Evolutionary conservation across 2,329 filamentous ascomycete species (phyloP), one percentile per base, ranked within the genome.

Genomic region (Cercospora sp.): DNA sequence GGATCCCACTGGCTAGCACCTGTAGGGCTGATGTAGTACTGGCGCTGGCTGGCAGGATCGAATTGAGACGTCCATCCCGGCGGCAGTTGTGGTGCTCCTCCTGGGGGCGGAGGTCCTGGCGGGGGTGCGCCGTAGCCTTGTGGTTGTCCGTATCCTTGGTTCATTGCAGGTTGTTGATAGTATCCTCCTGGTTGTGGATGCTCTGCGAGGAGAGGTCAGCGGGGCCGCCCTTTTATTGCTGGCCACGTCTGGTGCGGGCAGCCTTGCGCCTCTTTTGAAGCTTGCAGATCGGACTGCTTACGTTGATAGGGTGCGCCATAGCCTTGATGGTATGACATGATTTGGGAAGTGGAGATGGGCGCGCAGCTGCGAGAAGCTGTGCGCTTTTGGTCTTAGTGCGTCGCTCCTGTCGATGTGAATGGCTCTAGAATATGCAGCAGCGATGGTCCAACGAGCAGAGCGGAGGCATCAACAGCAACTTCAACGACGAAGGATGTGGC

Each of bases 181-280:
- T 68, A 68, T 57, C 60, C 62, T 65, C 63, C 65, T 65, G 68
- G 69, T 62, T 64, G 67, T 51, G 70, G 66, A 65, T 72, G 60
- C 40, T 66, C 68, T 72, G 48, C 16, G 40, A 36, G 40, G 28
- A 60, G 12, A n/a, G 23, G 64, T 70, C 62, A 72, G 70, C 62
- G 9, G 30, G 23, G 30, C 18, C 42, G 59, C 31, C 33, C 51
- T 67, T 67, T 51, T 63, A 67, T 63, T 45, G 48, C 64, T 48
- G 26, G 59, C 58, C n/a, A n/a, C 20, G 26, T 45, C 23, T 55
- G 48, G 48, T 28, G 48, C 48, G 48, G 55, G 58, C 64, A 61
- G 33, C n/a, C 64, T 18, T 65, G 64, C 64, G 64, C 64, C 64
- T 59, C 55, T 33, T 30, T 9, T 13, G 55, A 59, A 31, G 28